Base-by-base conservation (phyloP, 345 rosid species). In the Cardamine occulta region DNA sequence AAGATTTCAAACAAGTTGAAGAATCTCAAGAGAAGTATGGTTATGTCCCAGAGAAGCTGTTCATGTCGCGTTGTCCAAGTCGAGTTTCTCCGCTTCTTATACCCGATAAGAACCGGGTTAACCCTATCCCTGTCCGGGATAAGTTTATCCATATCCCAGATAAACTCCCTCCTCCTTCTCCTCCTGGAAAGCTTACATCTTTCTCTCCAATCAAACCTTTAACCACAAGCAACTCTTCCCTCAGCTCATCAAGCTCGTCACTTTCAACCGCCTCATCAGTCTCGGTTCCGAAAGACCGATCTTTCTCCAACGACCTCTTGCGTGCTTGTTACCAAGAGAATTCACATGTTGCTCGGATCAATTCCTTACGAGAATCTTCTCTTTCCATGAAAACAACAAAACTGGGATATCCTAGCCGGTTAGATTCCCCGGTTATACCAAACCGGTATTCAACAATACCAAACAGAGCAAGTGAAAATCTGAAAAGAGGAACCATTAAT, bases 241-340 rank as follows among this genome's bases (percentile, higher is more conserved):
- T 80, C 44, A 79, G 87, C 42, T 80, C 83, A 76, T 85, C 89
- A n/a, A 86, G 86, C 5, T 65, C 84, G 40, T 84, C 89, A 0
- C 63, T 67, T 37, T 66, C 86, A 0, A 80, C 91, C 1, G 73
- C 86, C 1, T 82, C 93, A 29, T 80, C 88, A 6, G 58, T 75
- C 70, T 70, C 78, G 45, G 85, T 60, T 76, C 80, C 86, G 0
- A 93, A 85, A 58, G 96, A 88, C 6, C 67, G 96, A 26, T 87
- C 94, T 15, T 93, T 93, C 75, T 89, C 97, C 39, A 89, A 89
- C 18, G 96, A 91, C 77, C 91, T 88, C 70, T 80, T 93, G 78
- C 83, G 86, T 80, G 84, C 97, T 5, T 91, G 97, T 71, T 72
- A 85, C 21, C 86, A 85, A 83, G 96, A 89, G 62, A 89, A 93